Percentiles rank a stretch among this genome's conserved stretches.
phyloP scores from a whole-genome alignment of 495 filamentous ascomycete species.

The Podospora anserina region DNA sequence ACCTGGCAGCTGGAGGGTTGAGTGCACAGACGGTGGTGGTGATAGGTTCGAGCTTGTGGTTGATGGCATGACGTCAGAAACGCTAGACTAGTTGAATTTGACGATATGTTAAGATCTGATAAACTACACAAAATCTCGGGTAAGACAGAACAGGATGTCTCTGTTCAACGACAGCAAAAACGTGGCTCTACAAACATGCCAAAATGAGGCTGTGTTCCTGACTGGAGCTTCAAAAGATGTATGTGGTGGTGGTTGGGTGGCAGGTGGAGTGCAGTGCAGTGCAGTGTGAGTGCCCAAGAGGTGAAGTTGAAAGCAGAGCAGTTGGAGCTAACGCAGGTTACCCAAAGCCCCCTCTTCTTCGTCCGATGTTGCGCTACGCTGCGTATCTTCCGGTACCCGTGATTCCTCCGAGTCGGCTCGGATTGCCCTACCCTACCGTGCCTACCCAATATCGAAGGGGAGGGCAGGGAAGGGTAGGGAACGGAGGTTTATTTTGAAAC shows the following conservation, averaged over 20 bases:
- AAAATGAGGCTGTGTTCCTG: background rate
- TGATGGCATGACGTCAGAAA: slow-evolving; percentile 11
- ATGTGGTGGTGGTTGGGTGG: background rate
- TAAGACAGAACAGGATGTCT: background rate
- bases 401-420: background rate
- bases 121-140: background rate
- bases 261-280: background rate
- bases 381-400: background rate
- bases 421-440: background rate
- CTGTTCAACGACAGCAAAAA: background rate
- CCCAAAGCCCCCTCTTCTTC: background rate
- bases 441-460: no score
- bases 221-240: background rate
- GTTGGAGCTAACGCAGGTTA: background rate
- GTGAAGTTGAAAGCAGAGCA: background rate
- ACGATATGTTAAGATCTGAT: background rate
- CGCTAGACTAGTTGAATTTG: background rate
- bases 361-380: background rate
- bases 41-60: background rate
- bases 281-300: background rate
- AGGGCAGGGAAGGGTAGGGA: background rate
- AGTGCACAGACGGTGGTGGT: background rate
- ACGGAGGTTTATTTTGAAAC: background rate
- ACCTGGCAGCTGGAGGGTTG: background rate
- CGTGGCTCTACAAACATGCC: background rate